Base-by-base conservation (phyloP, 2,329 filamentous ascomycete species). In the Elsinoe ampelina region DNA sequence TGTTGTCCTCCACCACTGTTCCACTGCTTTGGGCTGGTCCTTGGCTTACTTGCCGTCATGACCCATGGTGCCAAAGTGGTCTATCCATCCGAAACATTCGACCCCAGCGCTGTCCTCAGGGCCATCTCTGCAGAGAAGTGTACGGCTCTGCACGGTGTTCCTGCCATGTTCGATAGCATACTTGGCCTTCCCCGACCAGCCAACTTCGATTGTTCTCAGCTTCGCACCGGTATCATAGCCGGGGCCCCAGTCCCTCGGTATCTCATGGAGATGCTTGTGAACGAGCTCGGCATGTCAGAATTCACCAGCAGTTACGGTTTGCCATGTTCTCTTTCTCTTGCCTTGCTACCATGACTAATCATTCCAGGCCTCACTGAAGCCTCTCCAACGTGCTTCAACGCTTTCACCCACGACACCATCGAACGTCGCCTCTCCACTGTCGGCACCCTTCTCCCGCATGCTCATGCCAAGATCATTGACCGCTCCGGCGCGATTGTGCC, bases 1-100 rank as follows among this genome's bases (percentile, higher is more conserved):
- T 92, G 87, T 74, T 93, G 88, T 68, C 87, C 87, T 2, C 87
- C 88, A 0, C 88, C 89, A 0, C 77, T 93, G 2, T 93, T 93
- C 75, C 89, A 93, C 73, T 92, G 87, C 73, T 92, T 92, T 66
- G 87, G 87, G 1, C 79, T 92, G 6, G 86, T 91, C 1, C 80
- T 90, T 2, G 87, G 87, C 7, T 76, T 91, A 43, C 78, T 91
- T 57, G 83, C 86, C 1, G 77, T 82, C 42, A 71, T 90, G 54
- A 89, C 85, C 0, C 86, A 91, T 67, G 87, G 87, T 47, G 81
- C 81, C 38, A 87, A 85, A 68, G 83, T 90, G 52, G 82, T 92
- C 8, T 89, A 89, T 65, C 87, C 88, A 0, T 80, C 80, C 61
- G 85, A 89, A 64, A 81, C 84, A 0, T 92, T 92, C 65, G 84